Percentiles rank a stretch among this genome's conserved stretches.
phyloP scores from a whole-genome alignment of 805 yeast genomes.

The Candida awuae region DNA sequence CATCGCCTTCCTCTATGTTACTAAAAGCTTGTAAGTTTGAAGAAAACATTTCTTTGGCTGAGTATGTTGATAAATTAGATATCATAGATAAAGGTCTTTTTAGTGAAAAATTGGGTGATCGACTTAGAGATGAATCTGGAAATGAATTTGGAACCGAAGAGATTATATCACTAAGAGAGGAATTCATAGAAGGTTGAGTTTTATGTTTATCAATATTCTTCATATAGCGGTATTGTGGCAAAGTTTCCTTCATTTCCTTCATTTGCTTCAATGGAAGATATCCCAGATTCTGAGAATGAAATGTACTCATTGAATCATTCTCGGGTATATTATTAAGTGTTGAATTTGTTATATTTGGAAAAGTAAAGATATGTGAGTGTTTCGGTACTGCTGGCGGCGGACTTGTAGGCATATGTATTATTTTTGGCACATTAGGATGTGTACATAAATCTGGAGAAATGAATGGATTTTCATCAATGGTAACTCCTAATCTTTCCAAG shows the following conservation, averaged over 20 bases:
- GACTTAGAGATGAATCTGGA: not conserved
- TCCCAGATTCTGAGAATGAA: slow-evolving; percentile 10
- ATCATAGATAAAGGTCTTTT: not conserved
- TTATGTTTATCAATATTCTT: not conserved
- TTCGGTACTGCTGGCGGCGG: slow-evolving; percentile 13
- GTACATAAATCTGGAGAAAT: not conserved
- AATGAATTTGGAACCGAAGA: not conserved
- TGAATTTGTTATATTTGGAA: slow-evolving; percentile 11
- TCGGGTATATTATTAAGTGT: slow-evolving; percentile 16
- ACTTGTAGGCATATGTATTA: not conserved
- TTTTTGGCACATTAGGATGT: not conserved
- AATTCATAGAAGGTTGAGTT: not conserved
- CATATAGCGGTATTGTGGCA: slow-evolving; percentile 7
- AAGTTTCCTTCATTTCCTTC: not conserved
- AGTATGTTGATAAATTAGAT: not conserved
- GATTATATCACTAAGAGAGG: not conserved
- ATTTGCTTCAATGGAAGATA: slow-evolving; percentile 5
- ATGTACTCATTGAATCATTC: slow-evolving; percentile 14
- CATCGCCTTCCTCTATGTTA: not conserved
- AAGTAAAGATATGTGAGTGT: slow-evolving; percentile 5
- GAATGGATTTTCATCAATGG: slow-evolving; percentile 6
- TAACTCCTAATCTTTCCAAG: not conserved
- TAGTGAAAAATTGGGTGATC: not conserved
- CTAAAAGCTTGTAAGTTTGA: not conserved
- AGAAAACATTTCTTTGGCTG: not conserved